Percentiles rank a stretch among this genome's conserved stretches.
Evolutionary conservation across 768 basidiomycete species (phyloP).

Genomic region (Leccinum obscurum): DNA sequence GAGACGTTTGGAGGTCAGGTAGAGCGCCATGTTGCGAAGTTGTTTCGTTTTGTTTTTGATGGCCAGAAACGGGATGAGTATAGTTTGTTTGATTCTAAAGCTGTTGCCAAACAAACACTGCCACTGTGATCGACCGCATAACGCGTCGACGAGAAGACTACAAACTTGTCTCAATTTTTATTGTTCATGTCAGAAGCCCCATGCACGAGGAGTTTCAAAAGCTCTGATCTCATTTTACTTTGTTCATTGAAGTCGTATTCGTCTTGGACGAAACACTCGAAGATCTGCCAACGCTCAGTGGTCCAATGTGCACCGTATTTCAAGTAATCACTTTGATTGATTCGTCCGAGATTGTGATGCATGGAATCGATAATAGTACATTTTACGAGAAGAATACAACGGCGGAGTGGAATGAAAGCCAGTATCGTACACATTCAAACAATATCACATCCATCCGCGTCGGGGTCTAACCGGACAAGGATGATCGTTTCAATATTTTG

Average conservation of each 20-base stretch:
- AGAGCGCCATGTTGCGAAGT: constrained; percentile 14
- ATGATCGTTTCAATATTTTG: background rate
- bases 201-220: too few species aligned
- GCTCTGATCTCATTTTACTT: too few species aligned
- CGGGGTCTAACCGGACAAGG: background rate
- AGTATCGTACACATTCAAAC: background rate
- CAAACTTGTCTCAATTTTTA: too few species aligned
- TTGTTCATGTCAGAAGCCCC: too few species aligned
- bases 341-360: too few species aligned
- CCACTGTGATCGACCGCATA: too few species aligned
- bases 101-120: constrained; percentile 22
- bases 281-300: too few species aligned
- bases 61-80: background rate
- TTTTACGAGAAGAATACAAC: background rate
- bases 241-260: too few species aligned
- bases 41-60: background rate
- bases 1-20: constrained; percentile 12
- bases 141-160: too few species aligned
- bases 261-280: too few species aligned
- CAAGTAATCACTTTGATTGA: too few species aligned
- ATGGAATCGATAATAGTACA: background rate
- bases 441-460: background rate
- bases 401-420: background rate
- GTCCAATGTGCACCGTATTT: too few species aligned
- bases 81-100: constrained; percentile 20